These are phyloP conservation scores for Chaetomium olivaceum DNA, from an alignment of 2,329 filamentous ascomycete genomes.

Conservation along the genomic window DNA sequence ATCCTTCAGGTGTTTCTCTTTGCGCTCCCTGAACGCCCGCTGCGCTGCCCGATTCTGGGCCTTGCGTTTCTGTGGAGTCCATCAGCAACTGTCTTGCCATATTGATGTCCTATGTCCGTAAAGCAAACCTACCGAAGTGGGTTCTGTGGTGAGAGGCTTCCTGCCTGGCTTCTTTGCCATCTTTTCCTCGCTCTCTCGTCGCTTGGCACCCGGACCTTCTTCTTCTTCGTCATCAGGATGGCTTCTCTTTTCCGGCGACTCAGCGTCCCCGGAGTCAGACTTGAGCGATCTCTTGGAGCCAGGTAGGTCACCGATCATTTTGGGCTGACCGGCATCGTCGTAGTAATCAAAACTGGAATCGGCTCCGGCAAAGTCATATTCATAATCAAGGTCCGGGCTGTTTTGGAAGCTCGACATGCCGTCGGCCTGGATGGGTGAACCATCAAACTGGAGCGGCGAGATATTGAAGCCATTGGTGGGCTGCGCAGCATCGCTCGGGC, in stretches of 20 bases:
- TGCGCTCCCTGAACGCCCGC: slow-evolving; percentile 89
- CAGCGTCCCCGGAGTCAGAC: slow-evolving; percentile 62
- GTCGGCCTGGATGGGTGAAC: slow-evolving; percentile 50
- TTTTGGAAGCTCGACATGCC: slow-evolving; percentile 61
- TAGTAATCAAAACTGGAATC: slow-evolving; percentile 75
- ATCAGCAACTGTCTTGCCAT: slow-evolving; percentile 31
- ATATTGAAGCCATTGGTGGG: slow-evolving; percentile 45
- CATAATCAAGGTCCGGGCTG: slow-evolving; percentile 81
- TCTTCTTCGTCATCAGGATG: slow-evolving; percentile 70
- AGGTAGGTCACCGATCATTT: slow-evolving; percentile 77
- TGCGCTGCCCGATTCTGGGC: slow-evolving; percentile 93
- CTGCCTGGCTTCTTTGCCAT: slow-evolving; percentile 91
- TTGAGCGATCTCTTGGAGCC: slow-evolving; percentile 48
- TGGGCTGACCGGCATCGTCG: slow-evolving; percentile 53
- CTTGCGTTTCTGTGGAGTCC: slow-evolving; percentile 73
- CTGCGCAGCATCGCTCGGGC: slow-evolving; percentile 41
- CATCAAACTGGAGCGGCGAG: slow-evolving; percentile 52
- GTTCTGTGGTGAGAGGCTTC: slow-evolving; percentile 93
- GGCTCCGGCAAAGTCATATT: slow-evolving; percentile 68
- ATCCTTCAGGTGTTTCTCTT: slow-evolving; percentile 87
- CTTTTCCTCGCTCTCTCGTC: slow-evolving; percentile 81
- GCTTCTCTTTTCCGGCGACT: slow-evolving; percentile 69
- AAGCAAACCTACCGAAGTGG: slow-evolving; percentile 76
- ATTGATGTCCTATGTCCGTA: neutral
- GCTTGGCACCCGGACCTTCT: slow-evolving; percentile 62